These are phyloP conservation scores for Dunaliella sp. DNA, from an alignment of 139 green algal species.

Conservation along the genomic window DNA sequence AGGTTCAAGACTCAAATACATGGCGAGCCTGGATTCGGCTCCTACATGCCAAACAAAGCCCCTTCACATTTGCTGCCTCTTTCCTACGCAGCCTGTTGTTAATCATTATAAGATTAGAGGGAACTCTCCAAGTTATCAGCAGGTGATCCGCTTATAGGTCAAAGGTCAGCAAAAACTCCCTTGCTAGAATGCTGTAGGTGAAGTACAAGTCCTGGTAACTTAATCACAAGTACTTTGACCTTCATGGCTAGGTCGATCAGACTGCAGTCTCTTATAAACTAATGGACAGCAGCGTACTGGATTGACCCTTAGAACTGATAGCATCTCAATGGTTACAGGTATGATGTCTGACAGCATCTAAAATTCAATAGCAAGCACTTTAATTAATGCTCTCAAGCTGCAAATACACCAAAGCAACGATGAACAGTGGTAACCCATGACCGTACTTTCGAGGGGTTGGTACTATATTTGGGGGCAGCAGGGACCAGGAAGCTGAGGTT, in stretches of 20 bases:
- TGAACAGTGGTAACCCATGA: neutral
- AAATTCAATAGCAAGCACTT: neutral
- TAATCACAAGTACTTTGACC: no score
- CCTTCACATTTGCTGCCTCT: neutral
- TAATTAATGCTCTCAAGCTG: neutral
- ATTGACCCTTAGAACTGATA: neutral
- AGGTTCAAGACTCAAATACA: neutral
- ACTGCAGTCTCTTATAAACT: no score
- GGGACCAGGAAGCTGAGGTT: neutral
- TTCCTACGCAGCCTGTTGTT: neutral
- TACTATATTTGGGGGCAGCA: neutral
- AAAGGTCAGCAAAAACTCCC: no score
- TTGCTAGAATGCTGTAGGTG: no score
- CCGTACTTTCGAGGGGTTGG: neutral
- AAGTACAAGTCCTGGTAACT: no score
- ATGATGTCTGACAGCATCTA: no score
- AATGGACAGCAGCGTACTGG: neutral
- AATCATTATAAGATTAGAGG: neutral
- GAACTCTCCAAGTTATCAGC: neutral
- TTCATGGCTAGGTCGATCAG: no score
- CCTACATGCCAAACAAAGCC: neutral
- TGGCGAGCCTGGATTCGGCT: neutral
- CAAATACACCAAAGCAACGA: neutral
- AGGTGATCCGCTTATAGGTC: no score
- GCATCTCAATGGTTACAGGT: no score